Evolutionary conservation across 2,329 filamentous ascomycete genomes (phyloP).

Genomic region (Elsinoe australis): DNA sequence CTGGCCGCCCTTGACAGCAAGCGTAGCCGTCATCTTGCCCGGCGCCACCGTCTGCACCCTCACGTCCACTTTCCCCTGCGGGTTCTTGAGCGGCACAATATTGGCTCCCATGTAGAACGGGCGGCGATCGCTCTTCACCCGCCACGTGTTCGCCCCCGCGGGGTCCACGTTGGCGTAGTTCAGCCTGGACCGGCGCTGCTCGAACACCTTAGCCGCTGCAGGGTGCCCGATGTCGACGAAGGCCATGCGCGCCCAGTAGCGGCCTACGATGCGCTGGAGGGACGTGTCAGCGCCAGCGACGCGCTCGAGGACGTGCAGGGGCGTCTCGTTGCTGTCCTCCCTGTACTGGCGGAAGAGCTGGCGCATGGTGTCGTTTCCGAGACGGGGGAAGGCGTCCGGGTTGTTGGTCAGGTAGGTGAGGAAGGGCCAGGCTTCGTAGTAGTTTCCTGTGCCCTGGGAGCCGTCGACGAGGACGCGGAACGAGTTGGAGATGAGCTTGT

Average conservation of each 20-base stretch:
- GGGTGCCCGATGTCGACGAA: conserved; percentile 45
- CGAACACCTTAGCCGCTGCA: conserved; percentile 36
- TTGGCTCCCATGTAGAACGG: conserved; percentile 47
- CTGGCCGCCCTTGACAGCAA: conserved; percentile 35
- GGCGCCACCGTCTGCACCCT: conserved; percentile 27
- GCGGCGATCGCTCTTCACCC: conserved; percentile 37
- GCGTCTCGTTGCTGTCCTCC: conserved; percentile 43
- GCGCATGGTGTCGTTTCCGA: conserved; percentile 23
- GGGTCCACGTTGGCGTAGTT: conserved; percentile 40
- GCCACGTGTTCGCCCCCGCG: conserved; percentile 34
- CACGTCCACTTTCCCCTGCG: conserved; percentile 29
- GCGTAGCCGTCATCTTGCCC: conserved; percentile 35
- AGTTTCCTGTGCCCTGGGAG: conserved; percentile 36
- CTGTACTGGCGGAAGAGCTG: conserved; percentile 38
- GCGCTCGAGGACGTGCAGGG: conserved; percentile 41
- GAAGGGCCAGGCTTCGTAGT: conserved; percentile 49
- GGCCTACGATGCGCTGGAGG: conserved; percentile 38
- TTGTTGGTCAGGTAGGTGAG: conserved; percentile 44
- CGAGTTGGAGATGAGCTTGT: conserved; percentile 42
- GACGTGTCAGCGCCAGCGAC: conserved; percentile 25
- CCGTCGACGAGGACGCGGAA: conserved; percentile 44
- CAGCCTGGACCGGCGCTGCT: conserved; percentile 31
- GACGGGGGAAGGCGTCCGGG: conserved; percentile 35
- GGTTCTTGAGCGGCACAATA: conserved; percentile 38
- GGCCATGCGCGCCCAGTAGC: conserved; percentile 50